phyloP scores from a whole-genome alignment of 2,329 filamentous ascomycete species.

The Alternaria angustiovoidea region DNA sequence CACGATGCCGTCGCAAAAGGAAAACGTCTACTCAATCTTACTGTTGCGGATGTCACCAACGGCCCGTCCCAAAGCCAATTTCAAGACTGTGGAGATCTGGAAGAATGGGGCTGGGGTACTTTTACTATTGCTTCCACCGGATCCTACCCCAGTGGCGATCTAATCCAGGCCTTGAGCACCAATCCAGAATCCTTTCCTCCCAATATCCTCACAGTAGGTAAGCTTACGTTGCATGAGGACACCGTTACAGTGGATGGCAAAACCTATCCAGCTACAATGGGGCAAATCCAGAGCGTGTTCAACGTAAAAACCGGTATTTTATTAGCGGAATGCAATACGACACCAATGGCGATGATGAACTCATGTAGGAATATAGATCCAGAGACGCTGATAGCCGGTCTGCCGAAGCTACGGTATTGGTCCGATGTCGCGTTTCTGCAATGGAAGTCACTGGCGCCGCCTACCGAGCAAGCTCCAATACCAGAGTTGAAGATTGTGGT shows the following conservation, averaged over 20 bases:
- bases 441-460: not conserved
- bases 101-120: not conserved
- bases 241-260: not conserved
- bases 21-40: not conserved
- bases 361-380: not conserved
- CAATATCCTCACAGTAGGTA: not conserved
- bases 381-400: not conserved
- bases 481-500: not conserved
- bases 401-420: slow-evolving; percentile 7
- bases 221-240: not conserved
- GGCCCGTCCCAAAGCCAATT: not conserved
- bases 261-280: not conserved
- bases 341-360: slow-evolving; percentile 1
- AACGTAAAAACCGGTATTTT: not conserved
- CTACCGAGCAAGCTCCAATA: not conserved
- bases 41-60: not conserved
- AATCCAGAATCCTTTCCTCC: not conserved
- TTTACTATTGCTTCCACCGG: not conserved
- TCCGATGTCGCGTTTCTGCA: slow-evolving; percentile 14
- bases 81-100: not conserved
- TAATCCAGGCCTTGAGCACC: not conserved
- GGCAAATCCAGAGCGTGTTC: not conserved
- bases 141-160: not conserved
- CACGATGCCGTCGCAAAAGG: not conserved
- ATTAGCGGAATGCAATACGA: not conserved